A percentile compares a stretch with the other conserved stretches of the same genome.
These are phyloP conservation scores for Termitomyces sp. DNA, from an alignment of 768 basidiomycete species.

Conservation along the genomic window DNA sequence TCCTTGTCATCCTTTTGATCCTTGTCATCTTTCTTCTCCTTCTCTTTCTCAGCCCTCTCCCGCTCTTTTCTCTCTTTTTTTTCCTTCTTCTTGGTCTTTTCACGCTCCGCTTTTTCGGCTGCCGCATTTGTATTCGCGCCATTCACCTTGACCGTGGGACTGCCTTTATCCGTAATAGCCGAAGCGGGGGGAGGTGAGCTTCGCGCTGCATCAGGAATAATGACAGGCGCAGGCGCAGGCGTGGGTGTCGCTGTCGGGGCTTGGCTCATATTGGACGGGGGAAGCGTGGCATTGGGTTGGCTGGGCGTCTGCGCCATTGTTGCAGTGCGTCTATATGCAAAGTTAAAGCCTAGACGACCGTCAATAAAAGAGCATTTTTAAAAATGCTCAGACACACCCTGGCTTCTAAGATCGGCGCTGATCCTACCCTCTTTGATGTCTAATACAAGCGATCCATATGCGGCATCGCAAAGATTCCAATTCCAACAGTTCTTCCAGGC, in stretches of 20 bases:
- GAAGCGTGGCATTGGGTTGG: conserved; percentile 48
- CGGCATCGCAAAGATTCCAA: conserved; percentile 97
- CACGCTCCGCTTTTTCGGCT: conserved; percentile 48
- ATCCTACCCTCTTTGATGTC: conserved; percentile 91
- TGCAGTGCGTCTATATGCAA: conserved; percentile 80
- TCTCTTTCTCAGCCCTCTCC: conserved; percentile 39
- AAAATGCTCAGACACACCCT: conserved; percentile 48
- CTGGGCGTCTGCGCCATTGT: conserved; percentile 55
- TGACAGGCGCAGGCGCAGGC: conserved; percentile 22
- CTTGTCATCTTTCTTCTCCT: conserved; percentile 33
- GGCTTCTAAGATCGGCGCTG: conserved; percentile 87
- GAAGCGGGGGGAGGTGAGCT: conserved; percentile 26
- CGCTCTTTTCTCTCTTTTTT: conserved; percentile 59
- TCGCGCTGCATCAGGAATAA: background rate
- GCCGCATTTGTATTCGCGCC: conserved; percentile 21
- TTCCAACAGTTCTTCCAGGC: conserved; percentile 99
- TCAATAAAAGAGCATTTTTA: background rate
- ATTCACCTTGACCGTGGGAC: conserved; percentile 33
- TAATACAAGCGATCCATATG: conserved; percentile 82
- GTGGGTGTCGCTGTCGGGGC: conserved; percentile 22
- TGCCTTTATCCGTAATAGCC: conserved; percentile 26
- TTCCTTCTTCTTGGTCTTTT: conserved; percentile 54
- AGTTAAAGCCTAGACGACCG: conserved; percentile 76
- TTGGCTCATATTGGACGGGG: conserved; percentile 22
- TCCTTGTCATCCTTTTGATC: conserved; percentile 23